A percentile compares a stretch with the other conserved stretches of the same genome.
phyloP scores from a whole-genome alignment of 306 rosid species.

The Castanopsis chinensis region DNA sequence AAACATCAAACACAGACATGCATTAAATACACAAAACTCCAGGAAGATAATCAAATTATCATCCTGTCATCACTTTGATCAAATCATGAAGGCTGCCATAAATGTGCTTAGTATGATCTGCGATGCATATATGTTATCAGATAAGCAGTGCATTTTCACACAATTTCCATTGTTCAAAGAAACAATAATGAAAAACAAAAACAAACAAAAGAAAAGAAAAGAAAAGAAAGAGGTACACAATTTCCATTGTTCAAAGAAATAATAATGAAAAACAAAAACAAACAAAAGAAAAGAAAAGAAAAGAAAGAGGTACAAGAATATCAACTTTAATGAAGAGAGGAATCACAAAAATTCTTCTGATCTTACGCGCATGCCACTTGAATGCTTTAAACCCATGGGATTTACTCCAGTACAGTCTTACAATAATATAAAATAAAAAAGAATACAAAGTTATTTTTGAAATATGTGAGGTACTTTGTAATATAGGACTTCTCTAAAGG shows the following conservation, averaged over 20 bases:
- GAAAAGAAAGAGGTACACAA: neutral
- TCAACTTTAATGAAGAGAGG: neutral
- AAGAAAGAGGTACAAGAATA: neutral
- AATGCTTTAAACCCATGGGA: neutral
- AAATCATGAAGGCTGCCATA: neutral
- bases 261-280: neutral
- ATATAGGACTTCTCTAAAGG: neutral
- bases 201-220: neutral
- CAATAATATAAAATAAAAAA: neutral
- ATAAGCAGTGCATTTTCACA: neutral
- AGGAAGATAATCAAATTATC: neutral
- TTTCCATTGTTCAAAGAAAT: neutral
- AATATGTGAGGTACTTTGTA: neutral
- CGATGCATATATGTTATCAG: neutral
- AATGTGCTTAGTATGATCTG: neutral
- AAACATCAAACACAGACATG: constrained; percentile 1
- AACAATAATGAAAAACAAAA: neutral
- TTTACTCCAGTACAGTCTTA: neutral
- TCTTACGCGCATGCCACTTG: neutral
- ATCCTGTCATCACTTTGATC: neutral
- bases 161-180: neutral
- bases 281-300: no score
- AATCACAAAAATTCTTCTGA: neutral
- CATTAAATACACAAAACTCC: neutral
- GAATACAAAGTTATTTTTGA: neutral